These are phyloP conservation scores for Pulveroboletus sp. DNA, from an alignment of 768 basidiomycete genomes.

Conservation along the genomic window DNA sequence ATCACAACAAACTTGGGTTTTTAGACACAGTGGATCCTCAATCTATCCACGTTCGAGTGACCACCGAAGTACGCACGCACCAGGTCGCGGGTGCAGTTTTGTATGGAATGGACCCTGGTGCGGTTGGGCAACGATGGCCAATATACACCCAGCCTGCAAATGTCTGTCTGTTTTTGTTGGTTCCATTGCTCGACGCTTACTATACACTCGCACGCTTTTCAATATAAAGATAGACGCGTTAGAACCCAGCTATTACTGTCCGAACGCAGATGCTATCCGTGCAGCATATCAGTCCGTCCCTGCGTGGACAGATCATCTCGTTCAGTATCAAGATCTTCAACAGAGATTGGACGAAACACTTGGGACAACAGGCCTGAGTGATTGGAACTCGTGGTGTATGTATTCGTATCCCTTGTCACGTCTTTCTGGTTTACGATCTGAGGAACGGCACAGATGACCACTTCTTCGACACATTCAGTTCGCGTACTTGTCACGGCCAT, in stretches of 20 bases:
- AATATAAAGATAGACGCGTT: constrained; percentile 47
- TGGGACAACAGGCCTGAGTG: constrained; percentile 38
- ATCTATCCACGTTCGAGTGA: constrained; percentile 43
- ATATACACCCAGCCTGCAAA: constrained; percentile 42
- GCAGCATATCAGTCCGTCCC: constrained; percentile 42
- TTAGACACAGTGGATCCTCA: constrained; percentile 32
- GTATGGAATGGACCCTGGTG: constrained; percentile 42
- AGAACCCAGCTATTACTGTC: constrained; percentile 44
- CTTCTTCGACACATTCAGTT: constrained; percentile 51
- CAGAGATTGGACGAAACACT: constrained; percentile 36
- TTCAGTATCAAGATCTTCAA: constrained; percentile 35
- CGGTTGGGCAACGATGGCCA: constrained; percentile 32
- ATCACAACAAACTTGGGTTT: constrained; percentile 36
- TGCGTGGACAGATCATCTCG: constrained; percentile 45
- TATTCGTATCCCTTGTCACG: neutral
- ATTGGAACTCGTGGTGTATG: constrained; percentile 50
- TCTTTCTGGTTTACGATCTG: neutral
- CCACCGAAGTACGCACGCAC: constrained; percentile 45
- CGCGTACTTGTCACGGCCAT: constrained; percentile 43
- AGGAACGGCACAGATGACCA: constrained; percentile 31
- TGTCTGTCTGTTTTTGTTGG: constrained; percentile 24
- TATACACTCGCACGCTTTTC: neutral
- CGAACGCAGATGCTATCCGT: constrained; percentile 38
- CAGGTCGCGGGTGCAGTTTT: constrained; percentile 46
- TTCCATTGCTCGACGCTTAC: neutral